Evolutionary conservation across 192 early-diverging fungal species (phyloP), one percentile per base, ranked within the genome.

Genomic region (Coemansia reversa): DNA sequence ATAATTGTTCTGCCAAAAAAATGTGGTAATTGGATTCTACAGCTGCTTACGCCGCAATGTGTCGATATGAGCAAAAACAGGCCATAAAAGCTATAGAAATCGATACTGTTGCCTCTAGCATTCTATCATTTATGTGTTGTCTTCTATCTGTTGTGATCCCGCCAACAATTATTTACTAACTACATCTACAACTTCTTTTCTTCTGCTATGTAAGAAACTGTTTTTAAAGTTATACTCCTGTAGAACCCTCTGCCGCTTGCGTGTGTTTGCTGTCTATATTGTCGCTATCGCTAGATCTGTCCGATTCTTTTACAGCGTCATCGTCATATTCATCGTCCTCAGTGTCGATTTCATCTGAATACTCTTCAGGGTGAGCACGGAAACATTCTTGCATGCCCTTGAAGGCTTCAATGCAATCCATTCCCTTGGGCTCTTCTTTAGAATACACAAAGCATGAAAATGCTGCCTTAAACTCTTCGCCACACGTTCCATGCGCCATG

Each of bases 371-470:
- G 69, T 98, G 83, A n/a, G 84, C 83, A 54, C 87, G 75, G 74
- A 94, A 94, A 59, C 96, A 98, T 35, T 90, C 84, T 70, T 97
- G 95, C 97, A 99, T 99, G 16, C 80, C 88, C 67, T 90, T 84
- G 72, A 99, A 99, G 62, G 87, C 86, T 22, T 93, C 93, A 28
- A 99, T 82, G 64, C 97, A 99, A 77, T 99, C 95, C 25, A 91
- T 86, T n/a, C 97, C 97, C 78, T 99, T 96, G 29, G 95, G 97
- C 55, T 97, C 95, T 39, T 88, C 89, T 33, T 84, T 90, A 2
- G 93, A 95, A 67, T 91, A 93, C 24, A 97, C 93, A 87, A 97
- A 99, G 74, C 97, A 99, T 7, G 94, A 93, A 63, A 99, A 99
- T 16, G 95, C 95, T 6, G 85, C 89, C 72, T 97, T 97, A 85